A percentile compares a stretch with the other conserved stretches of the same genome.
These are phyloP conservation scores for Aspergillus cejpii DNA, from an alignment of 2,329 filamentous ascomycete genomes.

Conservation along the genomic window DNA sequence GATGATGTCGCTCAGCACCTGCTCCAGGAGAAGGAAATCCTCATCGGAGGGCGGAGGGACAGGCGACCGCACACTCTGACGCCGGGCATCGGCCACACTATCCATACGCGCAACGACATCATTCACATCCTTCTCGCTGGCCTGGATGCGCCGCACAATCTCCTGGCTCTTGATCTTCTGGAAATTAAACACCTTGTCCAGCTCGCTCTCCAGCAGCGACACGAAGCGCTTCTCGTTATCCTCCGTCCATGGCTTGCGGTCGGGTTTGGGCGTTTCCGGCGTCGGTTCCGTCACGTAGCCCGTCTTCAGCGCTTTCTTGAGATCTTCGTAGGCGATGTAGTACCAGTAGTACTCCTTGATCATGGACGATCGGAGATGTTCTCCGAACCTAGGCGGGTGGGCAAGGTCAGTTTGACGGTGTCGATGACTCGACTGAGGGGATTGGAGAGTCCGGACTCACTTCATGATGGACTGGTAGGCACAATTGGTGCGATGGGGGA, in stretches of 20 bases:
- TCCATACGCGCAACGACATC: constrained; percentile 74
- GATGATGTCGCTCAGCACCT: constrained; percentile 94
- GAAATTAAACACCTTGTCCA: constrained; percentile 96
- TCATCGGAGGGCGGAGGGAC: constrained; percentile 62
- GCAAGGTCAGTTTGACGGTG: not conserved
- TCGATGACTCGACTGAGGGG: constrained; percentile 16
- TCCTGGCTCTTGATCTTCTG: constrained; percentile 96
- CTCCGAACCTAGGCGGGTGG: constrained; percentile 63
- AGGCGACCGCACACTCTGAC: constrained; percentile 24
- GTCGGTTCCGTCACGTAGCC: constrained; percentile 52
- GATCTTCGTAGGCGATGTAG: constrained; percentile 94
- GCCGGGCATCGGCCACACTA: constrained; percentile 41
- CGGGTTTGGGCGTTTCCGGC: constrained; percentile 43
- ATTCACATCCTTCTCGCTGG: constrained; percentile 80
- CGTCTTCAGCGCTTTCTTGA: constrained; percentile 79
- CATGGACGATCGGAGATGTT: constrained; percentile 90
- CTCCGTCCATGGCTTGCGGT: constrained; percentile 70
- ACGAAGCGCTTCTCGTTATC: constrained; percentile 90
- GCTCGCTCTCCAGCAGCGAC: constrained; percentile 74
- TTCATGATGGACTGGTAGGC: constrained; percentile 15
- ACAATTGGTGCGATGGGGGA: not conserved
- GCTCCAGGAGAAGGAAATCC: constrained; percentile 87
- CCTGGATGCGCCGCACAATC: constrained; percentile 82
- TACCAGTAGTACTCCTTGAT: constrained; percentile 97
- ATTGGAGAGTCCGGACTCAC: constrained; percentile 9